phyloP scores from a whole-genome alignment of 2,329 filamentous ascomycete species.

The Ilyonectria destructans region DNA sequence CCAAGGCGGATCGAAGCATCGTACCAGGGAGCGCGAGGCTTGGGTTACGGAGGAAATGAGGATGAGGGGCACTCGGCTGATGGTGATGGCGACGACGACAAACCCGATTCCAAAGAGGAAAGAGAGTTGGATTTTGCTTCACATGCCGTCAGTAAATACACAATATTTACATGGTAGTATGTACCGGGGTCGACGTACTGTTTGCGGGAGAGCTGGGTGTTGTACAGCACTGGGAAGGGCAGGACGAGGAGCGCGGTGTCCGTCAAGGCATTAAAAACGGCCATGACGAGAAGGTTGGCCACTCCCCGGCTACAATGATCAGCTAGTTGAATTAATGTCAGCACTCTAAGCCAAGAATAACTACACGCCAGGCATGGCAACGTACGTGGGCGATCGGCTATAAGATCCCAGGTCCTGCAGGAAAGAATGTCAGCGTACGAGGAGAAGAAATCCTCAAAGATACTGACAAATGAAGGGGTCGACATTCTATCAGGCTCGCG shows the following conservation, averaged over 20 bases:
- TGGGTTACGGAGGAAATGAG: conserved; percentile 49
- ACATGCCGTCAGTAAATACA: too few relatives aligned
- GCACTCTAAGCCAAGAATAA: too few relatives aligned
- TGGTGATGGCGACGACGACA: conserved; percentile 49
- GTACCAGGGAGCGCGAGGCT: conserved; percentile 49
- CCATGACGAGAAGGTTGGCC: conserved; percentile 50
- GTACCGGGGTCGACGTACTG: conserved; percentile 33
- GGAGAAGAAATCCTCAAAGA: too few relatives aligned
- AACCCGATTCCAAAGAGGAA: conserved; percentile 49
- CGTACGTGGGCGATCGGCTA: too few relatives aligned
- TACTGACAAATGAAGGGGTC: conserved; percentile 44
- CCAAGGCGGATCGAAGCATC: not conserved
- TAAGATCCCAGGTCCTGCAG: too few relatives aligned
- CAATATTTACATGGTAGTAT: not conserved
- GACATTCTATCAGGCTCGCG: conserved; percentile 48
- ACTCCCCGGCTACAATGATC: conserved; percentile 12
- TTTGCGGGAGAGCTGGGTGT: conserved; percentile 23
- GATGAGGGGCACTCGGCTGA: conserved; percentile 50
- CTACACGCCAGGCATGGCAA: too few relatives aligned
- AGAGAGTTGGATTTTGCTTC: conserved; percentile 40
- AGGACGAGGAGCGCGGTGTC: conserved; percentile 50
- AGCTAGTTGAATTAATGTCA: too few relatives aligned
- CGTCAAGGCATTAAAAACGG: conserved; percentile 49
- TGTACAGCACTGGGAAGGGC: conserved; percentile 49
- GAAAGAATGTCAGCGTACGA: too few relatives aligned